Conservation (phyloP, 1,284 basidiomycete species). For the Boletellus deceptivus region DNA sequence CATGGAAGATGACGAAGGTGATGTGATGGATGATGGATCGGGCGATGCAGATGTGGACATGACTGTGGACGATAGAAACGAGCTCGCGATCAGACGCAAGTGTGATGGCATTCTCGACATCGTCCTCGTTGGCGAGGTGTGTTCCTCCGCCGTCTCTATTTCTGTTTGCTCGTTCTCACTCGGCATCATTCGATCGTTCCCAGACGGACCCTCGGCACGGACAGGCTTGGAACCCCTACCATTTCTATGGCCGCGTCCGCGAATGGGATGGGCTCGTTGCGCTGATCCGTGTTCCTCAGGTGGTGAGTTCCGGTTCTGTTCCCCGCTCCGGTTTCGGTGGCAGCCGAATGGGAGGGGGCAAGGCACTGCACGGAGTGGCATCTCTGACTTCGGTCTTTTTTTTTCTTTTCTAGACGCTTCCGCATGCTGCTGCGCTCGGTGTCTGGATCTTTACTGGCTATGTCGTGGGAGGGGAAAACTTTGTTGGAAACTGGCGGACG, state of each 20-base stretch:
- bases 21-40: slow-evolving; percentile 26
- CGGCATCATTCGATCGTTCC: not conserved
- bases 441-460: slow-evolving; percentile 67
- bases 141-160: slow-evolving; percentile 2
- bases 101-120: slow-evolving; percentile 58
- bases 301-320: slow-evolving; percentile 27
- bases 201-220: slow-evolving; percentile 56
- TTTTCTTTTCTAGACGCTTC: slow-evolving; percentile 7
- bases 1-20: slow-evolving; percentile 23
- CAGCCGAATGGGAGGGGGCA: not conserved
- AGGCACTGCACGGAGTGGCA: not conserved
- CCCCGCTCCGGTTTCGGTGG: not conserved
- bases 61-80: slow-evolving; percentile 15
- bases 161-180: not conserved
- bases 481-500: slow-evolving; percentile 69
- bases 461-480: slow-evolving; percentile 56
- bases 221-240: slow-evolving; percentile 58
- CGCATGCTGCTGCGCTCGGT: slow-evolving; percentile 27
- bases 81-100: slow-evolving; percentile 29
- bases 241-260: slow-evolving; percentile 63
- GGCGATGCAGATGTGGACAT: slow-evolving; percentile 24
- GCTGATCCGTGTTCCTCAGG: slow-evolving; percentile 47
- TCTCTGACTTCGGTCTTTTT: slow-evolving; percentile 3
- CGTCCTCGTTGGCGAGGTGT: slow-evolving; percentile 54
- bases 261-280: slow-evolving; percentile 68